Evolutionary conservation across 75 land plant genomes (phyloP).

Genomic region (Picea sitchensis): DNA sequence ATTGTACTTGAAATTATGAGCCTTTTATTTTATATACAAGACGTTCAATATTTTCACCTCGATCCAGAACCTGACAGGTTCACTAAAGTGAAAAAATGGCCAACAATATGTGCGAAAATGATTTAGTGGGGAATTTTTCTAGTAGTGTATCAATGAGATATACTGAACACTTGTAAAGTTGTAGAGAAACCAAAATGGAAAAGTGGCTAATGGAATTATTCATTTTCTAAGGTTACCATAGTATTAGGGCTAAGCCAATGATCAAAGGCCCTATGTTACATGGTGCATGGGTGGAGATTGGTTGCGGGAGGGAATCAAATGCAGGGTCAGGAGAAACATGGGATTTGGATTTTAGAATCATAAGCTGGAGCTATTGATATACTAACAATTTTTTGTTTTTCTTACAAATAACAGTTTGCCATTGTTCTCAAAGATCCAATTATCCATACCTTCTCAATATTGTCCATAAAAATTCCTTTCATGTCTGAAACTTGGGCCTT

Average conservation of each 20-base stretch:
- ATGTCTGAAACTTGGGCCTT: slow-evolving; percentile 79
- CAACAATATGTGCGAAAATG: not conserved
- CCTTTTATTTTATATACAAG: slow-evolving; percentile 78
- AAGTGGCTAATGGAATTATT: too few relatives aligned
- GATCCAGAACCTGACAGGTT: slow-evolving; percentile 59
- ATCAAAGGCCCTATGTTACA: too few relatives aligned
- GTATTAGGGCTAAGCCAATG: too few relatives aligned
- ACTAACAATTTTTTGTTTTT: not conserved
- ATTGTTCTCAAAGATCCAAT: not conserved
- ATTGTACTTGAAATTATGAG: slow-evolving; percentile 66
- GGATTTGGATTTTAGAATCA: too few relatives aligned
- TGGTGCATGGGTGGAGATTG: too few relatives aligned
- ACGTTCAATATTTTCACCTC: slow-evolving; percentile 76
- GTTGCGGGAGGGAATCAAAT: too few relatives aligned
- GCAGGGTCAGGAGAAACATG: too few relatives aligned
- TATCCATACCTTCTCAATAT: slow-evolving; percentile 74
- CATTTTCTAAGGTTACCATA: too few relatives aligned
- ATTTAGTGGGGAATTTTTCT: not conserved
- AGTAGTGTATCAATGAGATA: not conserved
- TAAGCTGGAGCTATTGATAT: not conserved
- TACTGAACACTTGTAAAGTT: not conserved
- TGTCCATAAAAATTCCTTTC: slow-evolving; percentile 88
- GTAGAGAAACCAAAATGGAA: too few relatives aligned
- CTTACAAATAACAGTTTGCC: not conserved
- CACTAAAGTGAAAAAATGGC: not conserved